These are phyloP conservation scores for Alternaria postmessia DNA, from an alignment of 2,329 filamentous ascomycete genomes.

Conservation along the genomic window DNA sequence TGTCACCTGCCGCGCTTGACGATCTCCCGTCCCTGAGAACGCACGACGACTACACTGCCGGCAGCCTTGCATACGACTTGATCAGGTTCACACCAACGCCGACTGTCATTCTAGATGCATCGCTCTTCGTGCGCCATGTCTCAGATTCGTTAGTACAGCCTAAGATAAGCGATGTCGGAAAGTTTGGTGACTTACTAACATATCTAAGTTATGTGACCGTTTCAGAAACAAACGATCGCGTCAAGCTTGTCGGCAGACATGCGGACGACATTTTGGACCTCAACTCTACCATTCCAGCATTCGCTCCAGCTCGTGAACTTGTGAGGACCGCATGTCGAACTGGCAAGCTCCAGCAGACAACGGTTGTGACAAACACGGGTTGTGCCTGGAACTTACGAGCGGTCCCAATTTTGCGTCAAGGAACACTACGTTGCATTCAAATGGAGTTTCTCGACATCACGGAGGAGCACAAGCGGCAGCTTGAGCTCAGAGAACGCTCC, in stretches of 20 bases:
- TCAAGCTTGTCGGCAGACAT: slow-evolving; percentile 48
- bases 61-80: slow-evolving; percentile 27
- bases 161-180: not conserved
- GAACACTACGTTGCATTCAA: slow-evolving; percentile 52
- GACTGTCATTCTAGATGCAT: slow-evolving; percentile 43
- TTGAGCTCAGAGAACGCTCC: slow-evolving; percentile 52
- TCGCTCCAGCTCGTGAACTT: slow-evolving; percentile 48
- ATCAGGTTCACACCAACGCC: slow-evolving; percentile 53
- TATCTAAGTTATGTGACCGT: slow-evolving; percentile 42
- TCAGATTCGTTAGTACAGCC: slow-evolving; percentile 49
- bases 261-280: slow-evolving; percentile 52
- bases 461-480: slow-evolving; percentile 43
- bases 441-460: slow-evolving; percentile 54
- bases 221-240: slow-evolving; percentile 42
- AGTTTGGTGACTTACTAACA: not conserved
- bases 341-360: slow-evolving; percentile 46
- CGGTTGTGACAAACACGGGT: slow-evolving; percentile 37
- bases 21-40: slow-evolving; percentile 23
- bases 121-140: slow-evolving; percentile 63
- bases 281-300: slow-evolving; percentile 47
- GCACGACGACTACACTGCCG: slow-evolving; percentile 16
- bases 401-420: slow-evolving; percentile 55
- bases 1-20: slow-evolving; percentile 15
- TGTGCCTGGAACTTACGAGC: slow-evolving; percentile 50
- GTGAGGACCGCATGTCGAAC: slow-evolving; percentile 51